A percentile compares a stretch with the other conserved stretches of the same genome.
Conservation (phyloP, 441 rosid genomes). For the Raphanus hybrid region DNA sequence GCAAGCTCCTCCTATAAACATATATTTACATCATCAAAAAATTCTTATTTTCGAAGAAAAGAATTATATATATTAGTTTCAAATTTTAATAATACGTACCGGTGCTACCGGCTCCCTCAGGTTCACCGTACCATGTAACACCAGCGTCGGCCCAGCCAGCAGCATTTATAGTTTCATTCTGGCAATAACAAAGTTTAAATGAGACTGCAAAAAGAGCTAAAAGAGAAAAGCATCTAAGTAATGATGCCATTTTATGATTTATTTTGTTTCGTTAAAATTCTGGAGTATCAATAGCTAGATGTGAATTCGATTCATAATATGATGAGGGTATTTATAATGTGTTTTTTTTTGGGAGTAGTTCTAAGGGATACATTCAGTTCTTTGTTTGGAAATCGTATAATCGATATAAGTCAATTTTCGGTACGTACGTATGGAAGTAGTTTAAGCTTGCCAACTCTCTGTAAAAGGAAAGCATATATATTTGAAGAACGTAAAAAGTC, state of each 20-base stretch:
- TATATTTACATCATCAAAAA: not conserved
- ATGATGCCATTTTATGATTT: constrained; percentile 34
- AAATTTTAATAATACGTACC: constrained; percentile 45
- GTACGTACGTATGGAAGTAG: no score
- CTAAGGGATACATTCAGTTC: not conserved
- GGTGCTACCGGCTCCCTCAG: constrained; percentile 66
- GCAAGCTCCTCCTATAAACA: constrained; percentile 54
- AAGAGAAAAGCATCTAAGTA: not conserved
- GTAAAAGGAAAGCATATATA: no score
- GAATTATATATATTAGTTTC: not conserved
- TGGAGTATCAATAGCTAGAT: not conserved
- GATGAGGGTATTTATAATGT: constrained; percentile 9
- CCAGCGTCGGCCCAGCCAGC: constrained; percentile 62
- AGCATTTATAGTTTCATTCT: constrained; percentile 12
- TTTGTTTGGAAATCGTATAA: no score
- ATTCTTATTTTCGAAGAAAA: not conserved
- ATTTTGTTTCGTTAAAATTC: not conserved
- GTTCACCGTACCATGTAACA: constrained; percentile 83
- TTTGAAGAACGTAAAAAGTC: no score
- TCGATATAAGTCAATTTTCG: no score
- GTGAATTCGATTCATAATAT: not conserved
- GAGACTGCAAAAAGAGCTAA: constrained; percentile 19
- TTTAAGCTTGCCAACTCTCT: no score
- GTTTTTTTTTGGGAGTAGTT: not conserved
- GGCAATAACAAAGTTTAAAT: constrained; percentile 21